phyloP scores from a whole-genome alignment of 2,329 filamentous ascomycete genomes.

The Arthrobotrys musiformis region DNA sequence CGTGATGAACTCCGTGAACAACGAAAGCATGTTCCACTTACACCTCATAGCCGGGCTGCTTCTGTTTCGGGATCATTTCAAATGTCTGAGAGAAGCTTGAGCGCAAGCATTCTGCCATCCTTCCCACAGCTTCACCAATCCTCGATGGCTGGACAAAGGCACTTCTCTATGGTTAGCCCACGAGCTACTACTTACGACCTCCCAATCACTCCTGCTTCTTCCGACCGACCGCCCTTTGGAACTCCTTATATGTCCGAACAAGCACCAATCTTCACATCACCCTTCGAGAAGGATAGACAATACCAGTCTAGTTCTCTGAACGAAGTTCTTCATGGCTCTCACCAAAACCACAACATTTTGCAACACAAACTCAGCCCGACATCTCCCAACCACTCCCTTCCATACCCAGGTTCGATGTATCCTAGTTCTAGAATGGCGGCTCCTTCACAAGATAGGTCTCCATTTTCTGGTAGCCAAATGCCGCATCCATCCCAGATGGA shows the following conservation, averaged over 20 bases:
- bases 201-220: conserved; percentile 54
- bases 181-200: conserved; percentile 44
- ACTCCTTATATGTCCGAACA: conserved; percentile 42
- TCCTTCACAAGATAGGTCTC: conserved; percentile 57
- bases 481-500: conserved; percentile 57
- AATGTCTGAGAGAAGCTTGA: conserved; percentile 46
- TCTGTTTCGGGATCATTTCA: conserved; percentile 49
- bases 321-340: conserved; percentile 49
- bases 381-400: conserved; percentile 51
- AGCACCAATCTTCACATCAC: conserved; percentile 48
- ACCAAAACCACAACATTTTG: conserved; percentile 54
- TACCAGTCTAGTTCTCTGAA: conserved; percentile 47
- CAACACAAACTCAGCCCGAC: conserved; percentile 56
- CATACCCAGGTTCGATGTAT: conserved; percentile 56
- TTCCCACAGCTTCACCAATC: conserved; percentile 53
- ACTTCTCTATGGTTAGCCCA: conserved; percentile 52
- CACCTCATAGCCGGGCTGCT: conserved; percentile 44
- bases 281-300: conserved; percentile 53
- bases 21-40: conserved; percentile 46
- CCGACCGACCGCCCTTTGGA: conserved; percentile 51
- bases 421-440: conserved; percentile 42
- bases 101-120: conserved; percentile 44
- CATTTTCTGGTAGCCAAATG: conserved; percentile 57
- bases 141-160: conserved; percentile 34
- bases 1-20: conserved; percentile 51